Conservation (phyloP, 306 rosid genomes). For the Coriaria nepalensis region DNA sequence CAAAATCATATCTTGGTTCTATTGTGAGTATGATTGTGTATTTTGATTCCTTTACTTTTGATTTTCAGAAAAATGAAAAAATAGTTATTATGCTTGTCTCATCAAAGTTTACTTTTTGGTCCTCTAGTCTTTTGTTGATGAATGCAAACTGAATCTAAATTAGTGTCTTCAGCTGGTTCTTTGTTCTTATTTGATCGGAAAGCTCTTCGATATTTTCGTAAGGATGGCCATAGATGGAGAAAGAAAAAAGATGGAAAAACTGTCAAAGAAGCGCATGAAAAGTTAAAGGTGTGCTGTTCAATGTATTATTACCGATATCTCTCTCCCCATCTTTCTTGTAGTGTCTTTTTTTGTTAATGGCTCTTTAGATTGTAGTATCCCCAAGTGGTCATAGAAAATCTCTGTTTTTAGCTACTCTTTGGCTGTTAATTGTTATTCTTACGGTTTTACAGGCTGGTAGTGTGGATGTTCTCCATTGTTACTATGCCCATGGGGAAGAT, state of each 20-base stretch:
- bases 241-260: slow-evolving; percentile 77
- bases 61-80: too few relatives aligned
- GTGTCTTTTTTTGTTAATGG: slow-evolving; percentile 2
- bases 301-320: slow-evolving; percentile 38
- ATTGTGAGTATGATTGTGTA: too few relatives aligned
- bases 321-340: slow-evolving; percentile 11
- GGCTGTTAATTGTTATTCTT: not conserved
- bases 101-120: too few relatives aligned
- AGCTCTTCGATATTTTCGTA: slow-evolving; percentile 59
- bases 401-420: not conserved
- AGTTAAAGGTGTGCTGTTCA: slow-evolving; percentile 84
- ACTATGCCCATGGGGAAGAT: slow-evolving; percentile 78
- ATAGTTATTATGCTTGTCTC: too few relatives aligned
- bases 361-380: slow-evolving; percentile 4
- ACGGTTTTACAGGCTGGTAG: slow-evolving; percentile 39
- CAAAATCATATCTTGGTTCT: too few relatives aligned
- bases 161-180: slow-evolving; percentile 46
- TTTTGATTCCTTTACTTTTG: too few relatives aligned
- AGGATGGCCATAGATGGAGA: slow-evolving; percentile 77
- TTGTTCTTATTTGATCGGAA: slow-evolving; percentile 62
- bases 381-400: not conserved
- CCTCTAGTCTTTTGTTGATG: not conserved
- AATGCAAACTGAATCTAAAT: slow-evolving; percentile 6
- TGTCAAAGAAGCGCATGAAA: slow-evolving; percentile 75
- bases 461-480: slow-evolving; percentile 57